Evolutionary conservation across 1,284 basidiomycete genomes (phyloP).

Genomic region (Leccinum ponderosum): DNA sequence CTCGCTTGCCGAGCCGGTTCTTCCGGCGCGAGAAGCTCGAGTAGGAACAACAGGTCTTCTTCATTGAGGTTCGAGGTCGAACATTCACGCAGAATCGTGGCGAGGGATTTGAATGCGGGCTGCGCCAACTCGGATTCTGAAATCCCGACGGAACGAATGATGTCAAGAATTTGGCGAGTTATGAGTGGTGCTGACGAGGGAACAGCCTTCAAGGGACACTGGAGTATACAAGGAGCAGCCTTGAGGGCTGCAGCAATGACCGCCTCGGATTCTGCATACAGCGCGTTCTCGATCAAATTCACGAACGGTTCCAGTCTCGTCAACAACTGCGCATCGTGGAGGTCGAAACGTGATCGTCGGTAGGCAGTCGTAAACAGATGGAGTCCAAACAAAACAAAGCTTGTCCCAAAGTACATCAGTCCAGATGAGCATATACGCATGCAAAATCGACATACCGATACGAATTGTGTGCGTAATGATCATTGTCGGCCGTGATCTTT

Average conservation of each 20-base stretch:
- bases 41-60: slow-evolving; percentile 84
- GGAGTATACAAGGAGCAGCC: slow-evolving; percentile 79
- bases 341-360: slow-evolving; percentile 84
- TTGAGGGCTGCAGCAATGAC: slow-evolving; percentile 85
- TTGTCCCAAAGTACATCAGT: slow-evolving; percentile 38
- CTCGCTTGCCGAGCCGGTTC: slow-evolving; percentile 87
- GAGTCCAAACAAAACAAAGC: slow-evolving; percentile 91
- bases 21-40: slow-evolving; percentile 89
- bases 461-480: slow-evolving; percentile 85
- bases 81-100: slow-evolving; percentile 85
- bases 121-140: slow-evolving; percentile 92
- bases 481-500: slow-evolving; percentile 51
- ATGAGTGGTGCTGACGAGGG: slow-evolving; percentile 82
- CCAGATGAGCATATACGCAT: background rate
- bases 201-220: slow-evolving; percentile 82
- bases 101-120: slow-evolving; percentile 85
- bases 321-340: slow-evolving; percentile 71
- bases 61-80: slow-evolving; percentile 83
- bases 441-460: slow-evolving; percentile 53
- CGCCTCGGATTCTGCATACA: slow-evolving; percentile 82
- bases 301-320: slow-evolving; percentile 88
- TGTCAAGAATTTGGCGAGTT: slow-evolving; percentile 83
- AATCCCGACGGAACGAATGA: slow-evolving; percentile 83
- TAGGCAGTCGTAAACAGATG: slow-evolving; percentile 91
- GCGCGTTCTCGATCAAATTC: slow-evolving; percentile 85